Evolutionary conservation across 345 rosid genomes (phyloP).

Genomic region (Lepidium africanum): DNA sequence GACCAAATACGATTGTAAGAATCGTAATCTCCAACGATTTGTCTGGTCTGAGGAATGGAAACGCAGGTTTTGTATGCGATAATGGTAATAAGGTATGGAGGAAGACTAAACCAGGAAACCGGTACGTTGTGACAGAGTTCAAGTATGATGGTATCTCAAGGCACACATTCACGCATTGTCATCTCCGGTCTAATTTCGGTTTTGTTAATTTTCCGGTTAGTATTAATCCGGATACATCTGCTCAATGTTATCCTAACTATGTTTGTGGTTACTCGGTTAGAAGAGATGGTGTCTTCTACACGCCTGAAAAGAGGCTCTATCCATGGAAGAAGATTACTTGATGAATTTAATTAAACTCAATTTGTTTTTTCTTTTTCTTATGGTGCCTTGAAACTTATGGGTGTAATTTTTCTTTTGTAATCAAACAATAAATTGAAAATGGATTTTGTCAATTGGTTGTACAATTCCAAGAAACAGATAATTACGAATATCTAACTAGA

Average conservation of each 20-base stretch:
- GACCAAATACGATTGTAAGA: slow-evolving; percentile 4
- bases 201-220: slow-evolving; percentile 14
- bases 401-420: not conserved
- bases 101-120: slow-evolving; percentile 15
- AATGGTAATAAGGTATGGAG: slow-evolving; percentile 13
- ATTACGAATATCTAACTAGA: too few relatives aligned
- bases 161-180: slow-evolving; percentile 11
- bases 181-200: slow-evolving; percentile 21
- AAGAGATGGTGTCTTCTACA: slow-evolving; percentile 17
- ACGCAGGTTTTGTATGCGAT: slow-evolving; percentile 26
- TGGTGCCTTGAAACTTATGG: not conserved
- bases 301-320: slow-evolving; percentile 15
- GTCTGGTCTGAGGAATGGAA: slow-evolving; percentile 7
- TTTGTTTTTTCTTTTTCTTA: too few relatives aligned
- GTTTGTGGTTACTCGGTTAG: slow-evolving; percentile 18
- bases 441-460: too few relatives aligned
- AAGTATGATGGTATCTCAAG: slow-evolving; percentile 21
- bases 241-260: slow-evolving; percentile 11
- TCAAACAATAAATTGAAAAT: too few relatives aligned
- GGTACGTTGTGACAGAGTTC: slow-evolving; percentile 11
- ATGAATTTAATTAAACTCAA: too few relatives aligned
- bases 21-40: slow-evolving; percentile 19
- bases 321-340: not conserved
- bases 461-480: too few relatives aligned
- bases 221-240: slow-evolving; percentile 18